These are phyloP conservation scores for Fragilaria radians DNA, from an alignment of 108 stramenopile genomes.

Conservation along the genomic window DNA sequence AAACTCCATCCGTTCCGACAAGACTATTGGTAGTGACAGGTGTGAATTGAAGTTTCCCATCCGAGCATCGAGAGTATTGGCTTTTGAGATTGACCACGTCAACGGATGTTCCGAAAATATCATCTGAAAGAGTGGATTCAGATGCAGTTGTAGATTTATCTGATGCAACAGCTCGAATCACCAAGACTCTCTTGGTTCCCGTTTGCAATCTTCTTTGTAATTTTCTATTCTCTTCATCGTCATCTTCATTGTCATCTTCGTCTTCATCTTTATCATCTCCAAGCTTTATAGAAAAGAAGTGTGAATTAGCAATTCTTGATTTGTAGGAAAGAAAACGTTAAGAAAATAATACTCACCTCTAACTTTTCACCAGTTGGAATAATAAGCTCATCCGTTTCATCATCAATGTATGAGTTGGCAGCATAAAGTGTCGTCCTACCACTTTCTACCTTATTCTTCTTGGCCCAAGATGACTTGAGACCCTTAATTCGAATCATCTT, in stretches of 20 bases:
- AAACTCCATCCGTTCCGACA: conserved; percentile 8
- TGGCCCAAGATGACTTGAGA: background rate
- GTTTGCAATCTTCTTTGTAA: background rate
- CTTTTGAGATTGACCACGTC: conserved; percentile 13
- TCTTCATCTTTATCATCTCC: background rate
- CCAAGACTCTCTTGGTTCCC: conserved; percentile 1
- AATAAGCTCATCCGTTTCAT: background rate
- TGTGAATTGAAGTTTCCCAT: conserved; percentile 10
- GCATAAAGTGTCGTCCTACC: background rate
- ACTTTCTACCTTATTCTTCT: background rate
- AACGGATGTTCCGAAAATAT: conserved; percentile 16
- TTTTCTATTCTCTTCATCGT: background rate
- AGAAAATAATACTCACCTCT: too few relatives aligned
- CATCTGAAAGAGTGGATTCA: conserved; percentile 6
- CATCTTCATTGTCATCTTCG: background rate
- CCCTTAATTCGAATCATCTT: background rate
- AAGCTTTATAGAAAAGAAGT: background rate
- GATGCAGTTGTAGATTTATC: conserved; percentile 11
- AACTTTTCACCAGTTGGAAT: background rate
- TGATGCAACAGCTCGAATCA: conserved; percentile 16
- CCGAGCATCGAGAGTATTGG: conserved; percentile 12
- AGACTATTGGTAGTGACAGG: conserved; percentile 1
- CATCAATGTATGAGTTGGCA: background rate
- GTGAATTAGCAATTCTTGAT: background rate
- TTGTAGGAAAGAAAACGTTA: too few relatives aligned